Evolutionary conservation across 805 yeast species (phyloP).

Genomic region (Hanseniaspora vineae): DNA sequence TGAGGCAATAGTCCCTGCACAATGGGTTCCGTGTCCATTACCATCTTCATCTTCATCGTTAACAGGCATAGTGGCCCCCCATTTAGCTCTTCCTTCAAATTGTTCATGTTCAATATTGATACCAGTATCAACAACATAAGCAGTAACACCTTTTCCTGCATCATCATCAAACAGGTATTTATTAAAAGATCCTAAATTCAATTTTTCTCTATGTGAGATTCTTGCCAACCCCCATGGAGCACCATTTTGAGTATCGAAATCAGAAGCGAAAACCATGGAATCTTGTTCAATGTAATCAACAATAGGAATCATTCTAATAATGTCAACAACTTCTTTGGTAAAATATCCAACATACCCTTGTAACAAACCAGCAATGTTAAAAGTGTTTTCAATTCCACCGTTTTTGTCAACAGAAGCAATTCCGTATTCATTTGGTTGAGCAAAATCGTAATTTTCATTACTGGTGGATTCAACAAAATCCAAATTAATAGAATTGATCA

Average conservation of each 20-base stretch:
- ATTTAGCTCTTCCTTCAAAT: conserved; percentile 69
- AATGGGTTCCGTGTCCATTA: conserved; percentile 92
- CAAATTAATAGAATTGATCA: conserved; percentile 45
- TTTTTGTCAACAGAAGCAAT: conserved; percentile 6
- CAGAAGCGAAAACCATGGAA: conserved; percentile 52
- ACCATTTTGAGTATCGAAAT: conserved; percentile 58
- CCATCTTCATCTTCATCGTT: conserved; percentile 66
- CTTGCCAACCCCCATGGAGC: conserved; percentile 95
- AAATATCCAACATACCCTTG: conserved; percentile 82
- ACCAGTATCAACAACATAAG: conserved; percentile 88
- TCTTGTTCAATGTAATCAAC: conserved; percentile 67
- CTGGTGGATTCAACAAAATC: conserved; percentile 24
- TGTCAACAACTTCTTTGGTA: conserved; percentile 58
- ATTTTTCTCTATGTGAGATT: conserved; percentile 67
- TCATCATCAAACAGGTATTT: conserved; percentile 59
- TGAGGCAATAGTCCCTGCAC: conserved; percentile 92
- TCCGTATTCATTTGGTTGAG: conserved; percentile 14
- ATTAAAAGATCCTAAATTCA: conserved; percentile 56
- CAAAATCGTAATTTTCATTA: conserved; percentile 24
- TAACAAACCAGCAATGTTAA: conserved; percentile 43
- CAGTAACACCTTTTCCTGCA: conserved; percentile 74
- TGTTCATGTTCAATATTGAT: conserved; percentile 62
- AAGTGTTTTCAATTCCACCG: conserved; percentile 50
- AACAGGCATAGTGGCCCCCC: conserved; percentile 75
- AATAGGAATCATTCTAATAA: conserved; percentile 52